A percentile compares a stretch with the other conserved stretches of the same genome.
Conservation (phyloP, 192 early-diverging fungal species). For the Entomortierella parvispora region DNA sequence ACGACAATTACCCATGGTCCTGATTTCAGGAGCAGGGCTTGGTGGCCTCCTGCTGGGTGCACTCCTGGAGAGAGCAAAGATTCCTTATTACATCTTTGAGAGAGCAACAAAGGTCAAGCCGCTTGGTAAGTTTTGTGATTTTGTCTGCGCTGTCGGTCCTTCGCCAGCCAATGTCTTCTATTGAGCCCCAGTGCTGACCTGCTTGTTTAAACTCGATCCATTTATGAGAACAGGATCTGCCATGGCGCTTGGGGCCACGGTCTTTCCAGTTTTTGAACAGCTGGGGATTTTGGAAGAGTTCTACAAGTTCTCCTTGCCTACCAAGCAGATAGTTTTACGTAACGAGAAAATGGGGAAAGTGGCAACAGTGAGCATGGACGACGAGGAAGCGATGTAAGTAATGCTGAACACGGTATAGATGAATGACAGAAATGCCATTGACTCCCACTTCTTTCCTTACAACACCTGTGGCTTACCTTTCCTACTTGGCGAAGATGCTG, state of each 20-base stretch:
- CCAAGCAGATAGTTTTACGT: not conserved
- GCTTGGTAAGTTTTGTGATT: constrained; percentile 3
- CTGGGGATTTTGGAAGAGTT: constrained; percentile 16
- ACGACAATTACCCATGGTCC: no score
- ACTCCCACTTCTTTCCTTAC: no score
- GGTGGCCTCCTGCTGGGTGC: constrained; percentile 17
- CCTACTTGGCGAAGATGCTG: no score
- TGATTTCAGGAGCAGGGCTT: no score
- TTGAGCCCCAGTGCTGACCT: not conserved
- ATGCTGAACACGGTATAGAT: no score
- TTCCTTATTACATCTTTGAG: constrained; percentile 30
- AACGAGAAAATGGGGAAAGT: constrained; percentile 18
- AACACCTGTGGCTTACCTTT: no score
- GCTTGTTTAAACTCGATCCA: not conserved
- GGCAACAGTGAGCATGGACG: no score
- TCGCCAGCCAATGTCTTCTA: not conserved
- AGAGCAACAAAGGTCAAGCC: constrained; percentile 23
- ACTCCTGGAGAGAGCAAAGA: constrained; percentile 18
- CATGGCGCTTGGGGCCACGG: constrained; percentile 12
- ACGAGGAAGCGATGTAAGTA: no score
- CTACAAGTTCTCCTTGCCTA: constrained; percentile 5
- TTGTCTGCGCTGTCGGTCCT: not conserved
- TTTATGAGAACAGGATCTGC: not conserved
- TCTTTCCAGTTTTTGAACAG: constrained; percentile 34
- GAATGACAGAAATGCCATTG: no score